Evolutionary conservation across 2,329 filamentous ascomycete species (phyloP), one percentile per base, ranked within the genome.

Genomic region (Fusarium penzigii): DNA sequence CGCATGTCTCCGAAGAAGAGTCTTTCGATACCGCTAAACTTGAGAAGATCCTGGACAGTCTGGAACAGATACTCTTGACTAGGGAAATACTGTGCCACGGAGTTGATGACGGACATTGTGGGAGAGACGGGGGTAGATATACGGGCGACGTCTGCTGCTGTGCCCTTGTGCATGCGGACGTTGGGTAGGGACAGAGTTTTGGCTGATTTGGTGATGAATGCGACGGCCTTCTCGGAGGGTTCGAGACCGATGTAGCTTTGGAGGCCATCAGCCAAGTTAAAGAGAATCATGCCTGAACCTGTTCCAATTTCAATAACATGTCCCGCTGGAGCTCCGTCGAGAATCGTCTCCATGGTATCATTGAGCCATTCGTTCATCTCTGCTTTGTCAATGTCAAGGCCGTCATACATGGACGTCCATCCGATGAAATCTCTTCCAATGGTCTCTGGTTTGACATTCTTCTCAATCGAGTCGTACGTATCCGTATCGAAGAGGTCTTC

Each of bases 241-340:
- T 70, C 68, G 13, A 69, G 52, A 3, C 67, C 68, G 1, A 63
- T n/a, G 16, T 69, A 69, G 20, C 50, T 61, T 10, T 58, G 32
- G 4, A 69, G 17, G 4, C 51, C 50, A 5, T 3, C 5, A 12
- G 20, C 32, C 9, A 70, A 45, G 40, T 68, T 70, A 51, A 71
- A 70, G 1, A 71, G 48, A 2, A 70, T 64, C 68, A 70, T 71
- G 2, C 69, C 68, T 1, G 61, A 55, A 3, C 68, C 69, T 1
- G 67, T 64, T 2, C 69, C 69, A 3, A 71, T 50, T 44, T 71
- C 69, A 1, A 71, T 54, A 0, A 70, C 61, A 25, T 61, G 32
- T 1, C 42, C 2, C 42, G 44, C 3, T 8, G 20, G 6, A 1
- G 29, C 42, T 1, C 52, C 55, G 10, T 42, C 29, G 13, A 20